Conservation (phyloP, 139 green algal species). For the Trebouxia sp. region DNA sequence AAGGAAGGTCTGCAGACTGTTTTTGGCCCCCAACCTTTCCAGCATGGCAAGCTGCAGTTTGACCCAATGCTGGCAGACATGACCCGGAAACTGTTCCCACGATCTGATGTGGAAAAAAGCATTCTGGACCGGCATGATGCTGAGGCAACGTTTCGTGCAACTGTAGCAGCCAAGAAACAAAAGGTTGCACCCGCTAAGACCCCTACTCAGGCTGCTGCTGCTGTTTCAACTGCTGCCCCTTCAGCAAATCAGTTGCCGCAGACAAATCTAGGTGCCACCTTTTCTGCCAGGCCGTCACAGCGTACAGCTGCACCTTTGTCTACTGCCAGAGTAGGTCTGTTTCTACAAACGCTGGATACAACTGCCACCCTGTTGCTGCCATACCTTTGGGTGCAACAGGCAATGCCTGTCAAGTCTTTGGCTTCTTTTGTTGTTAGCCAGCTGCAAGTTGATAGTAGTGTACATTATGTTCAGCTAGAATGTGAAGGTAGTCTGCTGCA, state of each 20-base stretch:
- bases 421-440: constrained; percentile 1
- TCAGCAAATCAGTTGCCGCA: too few species aligned
- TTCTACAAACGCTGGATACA: background rate
- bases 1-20: background rate
- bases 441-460: background rate
- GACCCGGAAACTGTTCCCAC: constrained; percentile 31
- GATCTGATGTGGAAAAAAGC: constrained; percentile 18
- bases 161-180: background rate
- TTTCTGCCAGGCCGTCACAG: background rate
- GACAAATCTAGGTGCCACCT: too few species aligned
- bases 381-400: constrained; percentile 6
- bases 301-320: background rate
- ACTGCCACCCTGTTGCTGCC: background rate
- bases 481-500: background rate
- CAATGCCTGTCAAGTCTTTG: constrained; percentile 17
- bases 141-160: constrained; percentile 1
- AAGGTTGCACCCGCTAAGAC: background rate
- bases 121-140: constrained; percentile 19
- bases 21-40: constrained; percentile 18
- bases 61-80: constrained; percentile 33
- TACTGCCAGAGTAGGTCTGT: constrained; percentile 11
- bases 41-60: constrained; percentile 24
- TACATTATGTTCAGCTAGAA: background rate
- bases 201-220: background rate
- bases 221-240: background rate